Base-by-base conservation (phyloP, 306 rosid genomes). In the Quercus parvula region DNA sequence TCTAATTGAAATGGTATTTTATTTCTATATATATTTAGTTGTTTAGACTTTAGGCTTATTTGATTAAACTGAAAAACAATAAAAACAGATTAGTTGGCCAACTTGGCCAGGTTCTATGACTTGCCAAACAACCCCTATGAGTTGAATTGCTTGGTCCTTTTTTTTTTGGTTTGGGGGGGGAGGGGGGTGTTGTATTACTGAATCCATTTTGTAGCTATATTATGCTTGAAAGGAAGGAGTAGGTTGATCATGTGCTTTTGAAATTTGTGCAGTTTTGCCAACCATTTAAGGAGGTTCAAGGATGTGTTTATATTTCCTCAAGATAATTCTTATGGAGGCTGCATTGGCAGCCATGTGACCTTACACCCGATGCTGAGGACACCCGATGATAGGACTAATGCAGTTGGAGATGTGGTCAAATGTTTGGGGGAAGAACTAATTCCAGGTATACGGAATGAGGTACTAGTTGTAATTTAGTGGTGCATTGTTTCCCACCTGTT, bases 401-500 rank as follows among this genome's bases (percentile, higher is more conserved):
- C 92, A 8, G 82, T 94, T 55, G 97, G 90, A 56, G 75, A 86
- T 76, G 97, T 92, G 6, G 27, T 92, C 24, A 77, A 86, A 73
- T 64, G 82, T 83, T 88, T 94, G 86, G 97, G 94, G 67, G 90
- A 89, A 82, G 90, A 88, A 84, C 51, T 63, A 78, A 87, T 94
- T 86, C 97, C 97, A 41, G 97, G 95, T 81, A 87, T 87, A 84
- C 86, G 97, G 68, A 88, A 92, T n/a, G 98, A 94, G 98, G 98
- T 94, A 91, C 84, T 81, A 52, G 11, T 82, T 76, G 63, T 62
- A 28, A 55, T 46, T 51, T n/a, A 55, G 71, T n/a, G 46, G 31
- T 31, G 70, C 22, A 30, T 22, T 67, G 6, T 33, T 35, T 35
- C 51, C 27, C 52, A 4, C 13, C 9, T 9, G 2, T 19, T 18